Conservation (phyloP, 2,329 filamentous ascomycete genomes). For the Botryotinia narcissicola region DNA sequence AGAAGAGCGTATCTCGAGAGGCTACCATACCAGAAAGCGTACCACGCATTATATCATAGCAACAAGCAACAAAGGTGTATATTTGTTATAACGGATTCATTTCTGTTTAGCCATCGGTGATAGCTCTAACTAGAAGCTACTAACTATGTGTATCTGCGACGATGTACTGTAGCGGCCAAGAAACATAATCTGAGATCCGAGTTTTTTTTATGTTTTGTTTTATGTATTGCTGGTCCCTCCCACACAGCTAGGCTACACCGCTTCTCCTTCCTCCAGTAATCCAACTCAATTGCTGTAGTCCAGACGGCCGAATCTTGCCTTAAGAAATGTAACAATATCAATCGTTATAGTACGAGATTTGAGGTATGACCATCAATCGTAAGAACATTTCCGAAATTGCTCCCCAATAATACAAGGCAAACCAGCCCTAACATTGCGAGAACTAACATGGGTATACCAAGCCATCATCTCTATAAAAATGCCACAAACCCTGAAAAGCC, state of each 20-base stretch:
- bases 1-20: background rate
- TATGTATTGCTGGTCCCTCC: constrained; percentile 5
- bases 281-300: constrained; percentile 15
- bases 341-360: constrained; percentile 13
- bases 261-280: constrained; percentile 14
- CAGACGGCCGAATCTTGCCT: constrained; percentile 8
- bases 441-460: constrained; percentile 19
- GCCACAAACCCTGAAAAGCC: constrained; percentile 15
- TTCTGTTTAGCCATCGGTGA: constrained; percentile 13
- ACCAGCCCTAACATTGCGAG: constrained; percentile 18
- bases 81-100: constrained; percentile 20
- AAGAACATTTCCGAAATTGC: constrained; percentile 17
- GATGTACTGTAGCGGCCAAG: constrained; percentile 9
- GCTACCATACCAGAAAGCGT: background rate
- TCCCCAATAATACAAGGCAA: constrained; percentile 19
- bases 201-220: constrained; percentile 19
- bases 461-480: constrained; percentile 20
- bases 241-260: background rate
- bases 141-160: constrained; percentile 2
- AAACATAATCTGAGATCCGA: constrained; percentile 17
- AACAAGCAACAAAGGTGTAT: background rate
- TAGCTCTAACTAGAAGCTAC: background rate
- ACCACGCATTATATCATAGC: background rate
- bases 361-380: constrained; percentile 15
- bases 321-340: constrained; percentile 14